These are phyloP conservation scores for Claviceps lovelessii DNA, from an alignment of 2,329 filamentous ascomycete species.

Conservation along the genomic window DNA sequence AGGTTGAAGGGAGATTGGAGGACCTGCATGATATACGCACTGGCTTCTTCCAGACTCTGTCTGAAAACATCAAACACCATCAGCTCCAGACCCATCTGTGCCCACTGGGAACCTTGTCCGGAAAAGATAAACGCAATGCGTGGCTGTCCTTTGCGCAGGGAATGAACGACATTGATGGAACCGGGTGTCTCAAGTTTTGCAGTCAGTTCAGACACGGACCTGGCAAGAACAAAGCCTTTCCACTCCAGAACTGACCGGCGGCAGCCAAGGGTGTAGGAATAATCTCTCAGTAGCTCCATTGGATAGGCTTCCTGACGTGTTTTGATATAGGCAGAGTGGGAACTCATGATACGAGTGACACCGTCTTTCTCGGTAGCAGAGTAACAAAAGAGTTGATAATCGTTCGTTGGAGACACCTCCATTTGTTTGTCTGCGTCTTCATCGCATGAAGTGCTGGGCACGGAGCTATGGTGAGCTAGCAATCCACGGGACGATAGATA, in stretches of 20 bases:
- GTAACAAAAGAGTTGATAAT: conserved; percentile 26
- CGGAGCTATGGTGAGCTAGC: conserved; percentile 22
- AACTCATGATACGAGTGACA: conserved; percentile 21
- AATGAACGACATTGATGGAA: conserved; percentile 11
- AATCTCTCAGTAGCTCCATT: conserved; percentile 19
- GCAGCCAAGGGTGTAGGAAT: conserved; percentile 31
- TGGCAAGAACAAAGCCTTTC: conserved; percentile 25
- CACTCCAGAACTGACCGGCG: conserved; percentile 31
- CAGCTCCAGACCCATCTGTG: conserved; percentile 27
- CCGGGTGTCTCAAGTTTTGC: conserved; percentile 13
- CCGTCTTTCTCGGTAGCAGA: conserved; percentile 30
- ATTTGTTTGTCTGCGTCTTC: neutral
- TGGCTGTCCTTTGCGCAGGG: conserved; percentile 13
- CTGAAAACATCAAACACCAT: conserved; percentile 28
- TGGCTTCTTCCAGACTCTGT: conserved; percentile 22
- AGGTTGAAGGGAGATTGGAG: conserved; percentile 22
- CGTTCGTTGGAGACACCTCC: neutral
- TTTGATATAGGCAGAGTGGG: conserved; percentile 20
- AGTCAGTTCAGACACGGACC: conserved; percentile 19
- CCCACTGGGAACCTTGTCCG: conserved; percentile 30
- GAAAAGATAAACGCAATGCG: conserved; percentile 28
- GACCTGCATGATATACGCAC: conserved; percentile 14
- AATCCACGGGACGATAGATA: conserved; percentile 24
- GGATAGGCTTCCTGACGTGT: conserved; percentile 4
- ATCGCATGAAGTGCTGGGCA: neutral